Evolutionary conservation across 1,284 basidiomycete genomes (phyloP).

Genomic region (Trichosporon inkin): DNA sequence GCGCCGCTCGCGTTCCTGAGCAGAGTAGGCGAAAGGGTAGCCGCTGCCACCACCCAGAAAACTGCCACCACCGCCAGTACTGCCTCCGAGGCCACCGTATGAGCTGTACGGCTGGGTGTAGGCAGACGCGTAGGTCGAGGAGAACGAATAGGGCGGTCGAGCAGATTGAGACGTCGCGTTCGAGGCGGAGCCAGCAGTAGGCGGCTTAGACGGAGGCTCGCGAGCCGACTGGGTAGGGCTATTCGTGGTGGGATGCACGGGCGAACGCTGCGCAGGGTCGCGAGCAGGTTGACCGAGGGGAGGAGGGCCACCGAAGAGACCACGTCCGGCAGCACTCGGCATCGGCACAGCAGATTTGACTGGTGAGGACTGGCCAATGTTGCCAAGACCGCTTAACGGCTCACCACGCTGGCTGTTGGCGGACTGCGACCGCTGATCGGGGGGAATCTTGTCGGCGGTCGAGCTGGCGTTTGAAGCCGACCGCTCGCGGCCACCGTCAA

Average conservation of each 20-base stretch:
- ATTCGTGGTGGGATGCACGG: constrained; percentile 15
- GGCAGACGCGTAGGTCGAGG: constrained; percentile 23
- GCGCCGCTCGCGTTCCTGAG: constrained; percentile 17
- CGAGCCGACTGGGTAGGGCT: constrained; percentile 17
- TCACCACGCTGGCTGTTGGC: constrained; percentile 20
- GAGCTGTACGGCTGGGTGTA: constrained; percentile 24
- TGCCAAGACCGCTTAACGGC: constrained; percentile 8
- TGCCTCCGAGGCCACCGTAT: constrained; percentile 12
- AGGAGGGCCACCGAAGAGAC: constrained; percentile 21
- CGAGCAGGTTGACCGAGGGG: constrained; percentile 16
- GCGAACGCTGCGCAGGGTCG: constrained; percentile 20
- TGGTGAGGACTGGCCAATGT: constrained; percentile 20
- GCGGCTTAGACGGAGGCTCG: constrained; percentile 9
- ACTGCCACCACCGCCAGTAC: constrained; percentile 10
- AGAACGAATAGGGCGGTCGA: constrained; percentile 24
- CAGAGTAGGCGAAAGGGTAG: constrained; percentile 12
- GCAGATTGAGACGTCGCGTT: constrained; percentile 10
- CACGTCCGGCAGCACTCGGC: constrained; percentile 10
- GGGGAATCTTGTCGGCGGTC: constrained; percentile 10
- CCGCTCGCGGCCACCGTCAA: constrained; percentile 15
- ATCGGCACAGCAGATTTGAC: constrained; percentile 14
- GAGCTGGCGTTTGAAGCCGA: constrained; percentile 17
- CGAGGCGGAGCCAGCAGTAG: not conserved
- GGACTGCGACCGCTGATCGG: constrained; percentile 20
- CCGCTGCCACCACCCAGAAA: constrained; percentile 14